Evolutionary conservation across 768 basidiomycete genomes (phyloP), one percentile per base, ranked within the genome.

Genomic region (Lentinula sp.): DNA sequence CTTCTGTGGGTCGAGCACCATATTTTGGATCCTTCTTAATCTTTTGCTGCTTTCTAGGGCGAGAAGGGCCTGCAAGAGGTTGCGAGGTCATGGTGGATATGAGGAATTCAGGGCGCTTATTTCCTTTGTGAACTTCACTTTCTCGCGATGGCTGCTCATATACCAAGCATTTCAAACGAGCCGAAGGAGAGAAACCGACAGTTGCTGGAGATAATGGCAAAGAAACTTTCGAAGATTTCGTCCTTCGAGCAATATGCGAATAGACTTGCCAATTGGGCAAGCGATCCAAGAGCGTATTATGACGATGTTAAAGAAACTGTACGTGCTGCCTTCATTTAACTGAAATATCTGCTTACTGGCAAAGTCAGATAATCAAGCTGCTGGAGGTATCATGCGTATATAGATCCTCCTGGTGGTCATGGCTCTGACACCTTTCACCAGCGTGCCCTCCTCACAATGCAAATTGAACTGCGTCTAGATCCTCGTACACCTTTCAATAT

Each of bases 281-380:
- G 33, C 41, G 54, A 78, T 55, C 72, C 75, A 45, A 79, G 77
- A 63, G 84, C 84, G 1, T 85, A 85, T 65, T 86, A 86, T 66
- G 51, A 68, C 0, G 72, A 63, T 36, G 84, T 82, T 46, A 77
- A 81, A 39, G 77, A 75, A 49, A 77, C 80, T 71, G 85, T 83
- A 61, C 62, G 73, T 66, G 45, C 28, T n/a, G n/a, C 51, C 4
- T 42, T 61, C n/a, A 4, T 64, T 12, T 15, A 42, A 23, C 32
- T 33, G 13, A 18, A 10, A 16, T 64, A 37, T 55, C 62, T 23
- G 9, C n/a, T 39, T 66, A 57, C 36, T 53, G 16, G 45, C 35
- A 32, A 61, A 60, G 28, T 13, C 57, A 85, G 83, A 85, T 85
- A 55, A 58, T 84, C 36, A 75, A 73, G 39, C 71, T 85, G 48